phyloP scores from a whole-genome alignment of 306 rosid species.

The Arachis hypogaea region DNA sequence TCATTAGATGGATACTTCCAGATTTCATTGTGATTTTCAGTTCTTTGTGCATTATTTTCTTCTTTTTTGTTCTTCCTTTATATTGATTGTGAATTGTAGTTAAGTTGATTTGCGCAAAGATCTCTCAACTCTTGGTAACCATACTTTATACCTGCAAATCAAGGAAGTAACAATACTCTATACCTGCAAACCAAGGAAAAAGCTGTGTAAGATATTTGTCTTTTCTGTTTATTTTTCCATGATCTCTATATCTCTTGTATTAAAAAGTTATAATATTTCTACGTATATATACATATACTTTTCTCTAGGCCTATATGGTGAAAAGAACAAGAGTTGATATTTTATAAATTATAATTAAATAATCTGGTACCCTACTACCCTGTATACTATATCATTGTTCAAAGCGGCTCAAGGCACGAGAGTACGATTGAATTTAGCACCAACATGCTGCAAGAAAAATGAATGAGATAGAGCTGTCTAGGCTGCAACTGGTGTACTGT shows the following conservation, averaged over 20 bases:
- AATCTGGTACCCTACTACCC: background rate
- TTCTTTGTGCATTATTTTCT: no score
- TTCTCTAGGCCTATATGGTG: conserved; percentile 18
- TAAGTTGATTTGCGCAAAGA: conserved; percentile 88
- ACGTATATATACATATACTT: background rate
- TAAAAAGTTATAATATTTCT: conserved; percentile 8
- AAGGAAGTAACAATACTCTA: conserved; percentile 40
- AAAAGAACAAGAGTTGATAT: background rate
- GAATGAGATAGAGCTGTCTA: conserved; percentile 86
- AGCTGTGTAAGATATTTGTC: conserved; percentile 44
- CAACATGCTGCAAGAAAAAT: conserved; percentile 88
- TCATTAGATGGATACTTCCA: no score
- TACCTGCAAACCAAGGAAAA: no score
- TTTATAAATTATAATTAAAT: no score
- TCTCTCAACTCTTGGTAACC: conserved; percentile 59
- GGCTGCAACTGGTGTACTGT: conserved; percentile 85
- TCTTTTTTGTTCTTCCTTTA: background rate
- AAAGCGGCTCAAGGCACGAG: conserved; percentile 35
- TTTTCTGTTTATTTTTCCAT: conserved; percentile 9
- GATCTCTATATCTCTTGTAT: conserved; percentile 20
- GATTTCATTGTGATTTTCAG: no score
- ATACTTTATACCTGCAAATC: conserved; percentile 38
- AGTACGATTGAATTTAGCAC: conserved; percentile 65
- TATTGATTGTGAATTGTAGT: conserved; percentile 50
- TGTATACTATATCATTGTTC: conserved; percentile 4